A percentile compares a stretch with the other conserved stretches of the same genome.
Conservation (phyloP, 1,284 basidiomycete species). For the Rhizopogon parksii region DNA sequence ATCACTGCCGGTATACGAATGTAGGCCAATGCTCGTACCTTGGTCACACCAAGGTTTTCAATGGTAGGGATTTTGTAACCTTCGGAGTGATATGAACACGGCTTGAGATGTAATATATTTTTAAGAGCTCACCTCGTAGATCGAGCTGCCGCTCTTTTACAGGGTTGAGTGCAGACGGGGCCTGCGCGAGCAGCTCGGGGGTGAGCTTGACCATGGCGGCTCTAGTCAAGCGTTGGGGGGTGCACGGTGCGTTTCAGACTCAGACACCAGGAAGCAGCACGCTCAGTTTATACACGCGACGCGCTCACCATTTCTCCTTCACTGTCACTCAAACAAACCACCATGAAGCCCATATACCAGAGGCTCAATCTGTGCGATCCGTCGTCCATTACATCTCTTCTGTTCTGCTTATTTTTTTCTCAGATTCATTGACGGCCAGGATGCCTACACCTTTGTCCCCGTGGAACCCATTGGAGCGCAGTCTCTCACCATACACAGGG, state of each 20-base stretch:
- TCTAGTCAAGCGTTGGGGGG: constrained; percentile 8
- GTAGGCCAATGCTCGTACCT: constrained; percentile 41
- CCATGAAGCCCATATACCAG: constrained; percentile 65
- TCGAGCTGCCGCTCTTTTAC: constrained; percentile 94
- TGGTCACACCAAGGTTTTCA: constrained; percentile 98
- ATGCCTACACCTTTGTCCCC: constrained; percentile 72
- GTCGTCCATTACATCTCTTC: not conserved
- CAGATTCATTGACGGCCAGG: constrained; percentile 63
- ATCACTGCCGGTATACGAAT: constrained; percentile 4
- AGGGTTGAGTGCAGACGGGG: constrained; percentile 77
- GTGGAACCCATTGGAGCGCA: constrained; percentile 54
- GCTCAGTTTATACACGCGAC: constrained; percentile 11
- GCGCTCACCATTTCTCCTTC: constrained; percentile 8
- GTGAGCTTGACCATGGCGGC: constrained; percentile 78
- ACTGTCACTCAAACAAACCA: constrained; percentile 11
- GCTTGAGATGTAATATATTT: constrained; percentile 20
- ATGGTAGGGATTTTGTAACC: constrained; percentile 97
- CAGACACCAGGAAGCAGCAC: constrained; percentile 32
- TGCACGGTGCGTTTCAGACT: constrained; percentile 36
- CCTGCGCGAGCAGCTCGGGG: constrained; percentile 80
- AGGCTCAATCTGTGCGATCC: constrained; percentile 56
- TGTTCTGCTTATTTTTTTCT: constrained; percentile 14
- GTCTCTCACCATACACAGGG: constrained; percentile 63
- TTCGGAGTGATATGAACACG: constrained; percentile 28
- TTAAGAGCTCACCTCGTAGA: constrained; percentile 67